A percentile compares a stretch with the other conserved stretches of the same genome.
These are phyloP conservation scores for Ganoderma resinaceum DNA, from an alignment of 1,284 basidiomycete genomes.

Conservation along the genomic window DNA sequence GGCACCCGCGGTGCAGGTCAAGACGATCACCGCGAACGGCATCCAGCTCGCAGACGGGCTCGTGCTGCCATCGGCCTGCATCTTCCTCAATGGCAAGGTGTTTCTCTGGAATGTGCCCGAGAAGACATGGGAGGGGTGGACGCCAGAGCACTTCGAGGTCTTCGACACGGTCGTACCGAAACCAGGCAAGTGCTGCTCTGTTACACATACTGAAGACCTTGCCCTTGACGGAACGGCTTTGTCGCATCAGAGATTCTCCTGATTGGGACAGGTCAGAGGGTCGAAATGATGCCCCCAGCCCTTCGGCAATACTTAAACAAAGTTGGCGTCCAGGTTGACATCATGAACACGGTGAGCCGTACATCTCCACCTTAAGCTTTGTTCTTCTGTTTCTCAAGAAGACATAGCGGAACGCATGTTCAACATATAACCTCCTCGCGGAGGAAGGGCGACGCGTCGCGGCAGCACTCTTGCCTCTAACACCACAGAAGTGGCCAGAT, in stretches of 20 bases:
- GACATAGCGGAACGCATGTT: conserved; percentile 85
- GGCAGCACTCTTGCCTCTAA: conserved; percentile 83
- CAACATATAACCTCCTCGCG: conserved; percentile 91
- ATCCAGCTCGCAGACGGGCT: conserved; percentile 80
- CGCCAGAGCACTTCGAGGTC: conserved; percentile 74
- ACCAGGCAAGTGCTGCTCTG: conserved; percentile 72
- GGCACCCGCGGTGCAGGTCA: conserved; percentile 75
- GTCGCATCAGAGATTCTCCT: conserved; percentile 80
- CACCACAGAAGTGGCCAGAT: conserved; percentile 51
- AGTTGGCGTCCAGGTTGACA: conserved; percentile 89
- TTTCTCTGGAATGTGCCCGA: conserved; percentile 90
- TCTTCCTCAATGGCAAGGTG: conserved; percentile 88
- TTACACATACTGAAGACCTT: not conserved
- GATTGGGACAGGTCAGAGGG: conserved; percentile 84
- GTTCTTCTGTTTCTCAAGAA: not conserved
- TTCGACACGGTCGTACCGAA: conserved; percentile 85
- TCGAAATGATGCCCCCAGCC: conserved; percentile 74
- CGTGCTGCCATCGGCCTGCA: conserved; percentile 75
- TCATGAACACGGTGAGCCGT: conserved; percentile 89
- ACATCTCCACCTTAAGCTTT: not conserved
- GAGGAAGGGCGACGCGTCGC: conserved; percentile 94
- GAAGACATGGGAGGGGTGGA: conserved; percentile 72
- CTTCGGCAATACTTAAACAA: conserved; percentile 76
- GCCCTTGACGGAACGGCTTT: not conserved
- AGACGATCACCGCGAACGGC: conserved; percentile 63